Evolutionary conservation across 768 basidiomycete species (phyloP), one percentile per base, ranked within the genome.

Genomic region (Mycena albidolilacea): DNA sequence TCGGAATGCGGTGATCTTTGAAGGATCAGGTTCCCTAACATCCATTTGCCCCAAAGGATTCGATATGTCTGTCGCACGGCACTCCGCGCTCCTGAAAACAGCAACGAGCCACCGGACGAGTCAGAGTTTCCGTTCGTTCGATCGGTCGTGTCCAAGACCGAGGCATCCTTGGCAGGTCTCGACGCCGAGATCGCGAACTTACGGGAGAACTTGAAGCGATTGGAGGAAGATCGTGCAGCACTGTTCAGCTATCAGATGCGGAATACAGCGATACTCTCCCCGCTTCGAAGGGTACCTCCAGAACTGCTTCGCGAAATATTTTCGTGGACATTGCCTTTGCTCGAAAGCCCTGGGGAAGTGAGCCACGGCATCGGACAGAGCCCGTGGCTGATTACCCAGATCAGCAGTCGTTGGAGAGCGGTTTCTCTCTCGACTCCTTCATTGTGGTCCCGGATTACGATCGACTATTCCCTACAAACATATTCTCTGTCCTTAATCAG

Each of bases 261-360:
- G 17, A 43, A 44, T 35, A 15, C 1, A 3, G 39, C 55, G 2
- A 14, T 69, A 3, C 17, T 69, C 46, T 69, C 59, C 10, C 38
- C 60, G 17, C 67, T 69, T 5, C 17, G 67, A 7, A 61, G 48
- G 38, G 39, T 69, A 8, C 67, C 67, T 23, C 48, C 67, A 0
- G 67, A 69, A 30, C 21, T 69, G 7, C 60, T 69, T 35, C 19
- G 9, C 12, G 50, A 62, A 11, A 62, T 69, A 39, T 69, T 69
- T 38, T 54, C 23, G 15, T 58, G 37, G 57, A 38, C 57, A 14
- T 7, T 58, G 7, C 57, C 37, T 8, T 35, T 11, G 0, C 6
- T 2, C 15, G 7, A 3, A 0, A 43, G 8, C 7, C 14, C 7
- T 17, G 15, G 14, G 12, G 9, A 48, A 12, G 12, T 46, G 17